Evolutionary conservation across 257 asterid genomes (phyloP), one percentile per base, ranked within the genome.

Genomic region (Solanum chilense): DNA sequence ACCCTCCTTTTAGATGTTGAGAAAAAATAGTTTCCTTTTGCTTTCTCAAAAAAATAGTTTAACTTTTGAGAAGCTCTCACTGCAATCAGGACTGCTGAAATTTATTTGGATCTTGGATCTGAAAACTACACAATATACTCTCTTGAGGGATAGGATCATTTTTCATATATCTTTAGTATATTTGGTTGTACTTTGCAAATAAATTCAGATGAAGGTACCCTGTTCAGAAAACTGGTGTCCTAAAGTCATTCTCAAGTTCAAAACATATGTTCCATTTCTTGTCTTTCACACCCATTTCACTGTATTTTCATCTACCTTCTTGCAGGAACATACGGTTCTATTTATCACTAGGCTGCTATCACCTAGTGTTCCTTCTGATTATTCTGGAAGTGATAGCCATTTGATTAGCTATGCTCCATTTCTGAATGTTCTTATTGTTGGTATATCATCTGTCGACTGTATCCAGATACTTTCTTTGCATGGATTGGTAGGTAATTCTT

Each of bases 401-500:
- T 91, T 97, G 93, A 94, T 97, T 87, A 92, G 93, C 87, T 92
- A 88, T 91, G 99, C 97, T 87, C 98, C 98, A 88, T 90, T 94
- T 91, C 89, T 97, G 93, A 94, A 97, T 90, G 95, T 95, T 92
- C 91, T 97, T 87, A 95, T 95, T 85, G 91, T 93, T 45, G 99
- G 98, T 88, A 92, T 97, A 90, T 93, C 99, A 84, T 89, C 96
- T 73, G 70, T 97, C 10, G 99, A 97, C 87, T 86, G 94, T 83
- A 83, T 95, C 78, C 97, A 95, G 93, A 95, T 95, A 39, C 95
- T 97, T 88, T 97, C 99, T 78, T 95, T 94, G 85, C 99, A 95
- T 87, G 99, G 99, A 88, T 91, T 96, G 99, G 99, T 97, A 93
- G 89, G 99, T 95, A 88, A 92, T 88, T 83, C 88, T 85, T 92